Evolutionary conservation across 1,284 basidiomycete species (phyloP).

Genomic region (Inonotus obliquus): DNA sequence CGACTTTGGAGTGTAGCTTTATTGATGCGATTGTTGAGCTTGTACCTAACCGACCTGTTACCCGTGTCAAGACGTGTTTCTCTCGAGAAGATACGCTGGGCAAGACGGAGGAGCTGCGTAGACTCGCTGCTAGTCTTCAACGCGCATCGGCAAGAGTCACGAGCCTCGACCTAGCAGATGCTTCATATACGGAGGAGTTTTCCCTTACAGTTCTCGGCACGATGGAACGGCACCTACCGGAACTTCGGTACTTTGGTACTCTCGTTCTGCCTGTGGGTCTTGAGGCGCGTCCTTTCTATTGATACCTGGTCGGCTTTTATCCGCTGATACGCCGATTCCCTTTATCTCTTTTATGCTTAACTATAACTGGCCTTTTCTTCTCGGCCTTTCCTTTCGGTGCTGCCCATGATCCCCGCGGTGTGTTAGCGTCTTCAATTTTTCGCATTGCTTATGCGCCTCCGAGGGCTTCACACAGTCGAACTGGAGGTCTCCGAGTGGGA

Average conservation of each 20-base stretch:
- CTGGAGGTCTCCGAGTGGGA: conserved; percentile 61
- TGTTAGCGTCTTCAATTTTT: conserved; percentile 55
- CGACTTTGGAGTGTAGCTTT: conserved; percentile 59
- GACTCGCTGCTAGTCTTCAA: conserved; percentile 41
- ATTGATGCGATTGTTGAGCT: conserved; percentile 52
- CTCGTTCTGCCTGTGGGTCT: conserved; percentile 50
- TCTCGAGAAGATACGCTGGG: conserved; percentile 42
- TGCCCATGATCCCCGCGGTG: conserved; percentile 7
- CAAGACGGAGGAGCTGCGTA: conserved; percentile 46
- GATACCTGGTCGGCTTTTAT: conserved; percentile 4
- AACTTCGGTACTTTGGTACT: conserved; percentile 56
- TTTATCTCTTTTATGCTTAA: conserved; percentile 1
- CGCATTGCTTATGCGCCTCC: conserved; percentile 48
- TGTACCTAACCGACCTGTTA: conserved; percentile 51
- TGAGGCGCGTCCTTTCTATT: conserved; percentile 31
- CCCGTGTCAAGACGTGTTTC: conserved; percentile 63
- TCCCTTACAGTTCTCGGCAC: conserved; percentile 45
- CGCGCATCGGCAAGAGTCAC: conserved; percentile 37
- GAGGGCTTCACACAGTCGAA: conserved; percentile 47
- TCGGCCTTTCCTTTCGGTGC: neutral
- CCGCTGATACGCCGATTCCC: conserved; percentile 7
- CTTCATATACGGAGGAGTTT: conserved; percentile 48
- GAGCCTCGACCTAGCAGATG: conserved; percentile 57
- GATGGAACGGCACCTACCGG: conserved; percentile 33
- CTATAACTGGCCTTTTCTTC: conserved; percentile 1